Conservation (phyloP, 345 rosid species). For the Tarenaya hassleriana region DNA sequence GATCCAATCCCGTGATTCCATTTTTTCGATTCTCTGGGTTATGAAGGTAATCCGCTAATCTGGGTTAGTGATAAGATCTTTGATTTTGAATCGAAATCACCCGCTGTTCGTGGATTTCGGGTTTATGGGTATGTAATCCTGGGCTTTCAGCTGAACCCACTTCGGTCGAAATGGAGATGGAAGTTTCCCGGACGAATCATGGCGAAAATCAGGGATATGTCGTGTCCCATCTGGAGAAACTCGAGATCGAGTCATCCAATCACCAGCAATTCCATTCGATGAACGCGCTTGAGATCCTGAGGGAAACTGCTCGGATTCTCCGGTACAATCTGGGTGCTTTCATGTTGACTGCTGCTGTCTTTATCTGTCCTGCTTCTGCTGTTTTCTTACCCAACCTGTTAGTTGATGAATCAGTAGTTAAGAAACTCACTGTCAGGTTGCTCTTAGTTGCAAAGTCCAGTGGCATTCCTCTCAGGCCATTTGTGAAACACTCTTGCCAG, state of each 20-base stretch:
- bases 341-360: slow-evolving; percentile 50
- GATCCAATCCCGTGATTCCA: background rate
- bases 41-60: slow-evolving; percentile 11
- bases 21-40: slow-evolving; percentile 5
- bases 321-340: slow-evolving; percentile 62
- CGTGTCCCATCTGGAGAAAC: slow-evolving; percentile 29
- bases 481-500: slow-evolving; percentile 58
- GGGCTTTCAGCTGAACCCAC: slow-evolving; percentile 14
- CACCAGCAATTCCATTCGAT: slow-evolving; percentile 45
- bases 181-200: slow-evolving; percentile 30
- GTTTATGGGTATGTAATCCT: slow-evolving; percentile 10
- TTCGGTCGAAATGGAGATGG: slow-evolving; percentile 34
- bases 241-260: slow-evolving; percentile 39
- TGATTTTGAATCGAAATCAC: slow-evolving; percentile 10
- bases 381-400: slow-evolving; percentile 54
- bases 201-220: slow-evolving; percentile 30
- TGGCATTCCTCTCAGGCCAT: slow-evolving; percentile 64
- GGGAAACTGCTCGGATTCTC: slow-evolving; percentile 76
- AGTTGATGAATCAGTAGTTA: slow-evolving; percentile 54
- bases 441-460: slow-evolving; percentile 67
- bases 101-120: background rate
- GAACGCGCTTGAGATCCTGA: slow-evolving; percentile 75
- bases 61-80: slow-evolving; percentile 16
- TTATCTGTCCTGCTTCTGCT: slow-evolving; percentile 78
- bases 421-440: slow-evolving; percentile 48